Evolutionary conservation across 176 grass and related monocot species (phyloP), one percentile per base, ranked within the genome.

Genomic region (Musa troglodytarum): DNA sequence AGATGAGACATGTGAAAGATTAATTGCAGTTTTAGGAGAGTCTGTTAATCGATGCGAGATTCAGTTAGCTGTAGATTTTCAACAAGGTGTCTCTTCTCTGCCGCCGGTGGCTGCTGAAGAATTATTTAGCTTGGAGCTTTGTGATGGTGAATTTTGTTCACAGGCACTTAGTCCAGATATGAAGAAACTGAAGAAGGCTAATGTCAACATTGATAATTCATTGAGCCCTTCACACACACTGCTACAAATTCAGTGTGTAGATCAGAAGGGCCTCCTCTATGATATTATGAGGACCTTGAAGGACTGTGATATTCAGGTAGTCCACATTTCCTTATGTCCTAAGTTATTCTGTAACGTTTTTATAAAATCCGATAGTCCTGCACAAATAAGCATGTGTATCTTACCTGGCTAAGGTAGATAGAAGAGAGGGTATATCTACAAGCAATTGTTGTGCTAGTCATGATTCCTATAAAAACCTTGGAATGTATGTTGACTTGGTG

Each of bases 221-320:
- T 69, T 98, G 54, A 98, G 95, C 78, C 90, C 88, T 24, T 84
- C 84, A 0, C 90, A 98, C 82, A 91, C 95, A 16, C 81, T 98
- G 7, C 72, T 98, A 54, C 88, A 93, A 66, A 93, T 93, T 78
- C 86, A 89, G 62, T 98, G 88, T 66, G 90, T 86, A 25, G 73
- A 91, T 77, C 95, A 98, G 73, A 98, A 98, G 82, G 90, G 95
- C 2, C 95, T 98, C 11, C 52, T 93, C 65, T 98, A 98, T 87
- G 95, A 98, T 81, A 98, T 98, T 82, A 49, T 91, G 78, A 91
- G 95, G 83, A 93, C 90, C 65, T 74, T 90, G 54, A 98, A 93
- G 82, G 95, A 98, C 73, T 93, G 90, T 77, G 89, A 72, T 21
- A 98, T 91, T 69, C 84, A 94, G 95, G 95, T 96, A 53, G 11